These are phyloP conservation scores for Wallacemonas sp. DNA, from an alignment of 208 protist species.

Conservation along the genomic window DNA sequence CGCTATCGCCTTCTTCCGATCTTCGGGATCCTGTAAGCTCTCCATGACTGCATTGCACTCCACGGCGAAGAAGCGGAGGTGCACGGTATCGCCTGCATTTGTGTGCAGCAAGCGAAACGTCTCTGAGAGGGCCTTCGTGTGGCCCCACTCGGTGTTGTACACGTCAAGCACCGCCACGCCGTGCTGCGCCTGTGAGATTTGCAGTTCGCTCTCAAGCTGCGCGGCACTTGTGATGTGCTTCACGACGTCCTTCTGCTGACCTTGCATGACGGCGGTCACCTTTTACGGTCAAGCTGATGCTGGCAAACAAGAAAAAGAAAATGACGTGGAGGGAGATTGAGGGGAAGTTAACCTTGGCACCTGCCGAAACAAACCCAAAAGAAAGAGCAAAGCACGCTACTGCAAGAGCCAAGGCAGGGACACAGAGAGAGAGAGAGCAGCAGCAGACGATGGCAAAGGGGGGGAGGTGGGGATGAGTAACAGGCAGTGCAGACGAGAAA, in stretches of 20 bases:
- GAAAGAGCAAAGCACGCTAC: no score
- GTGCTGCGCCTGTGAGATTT: slow-evolving; percentile 75
- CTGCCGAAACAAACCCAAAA: no score
- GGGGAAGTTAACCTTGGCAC: no score
- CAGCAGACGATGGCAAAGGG: no score
- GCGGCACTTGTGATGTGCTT: slow-evolving; percentile 65
- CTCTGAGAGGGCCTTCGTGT: slow-evolving; percentile 78
- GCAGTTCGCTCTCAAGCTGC: slow-evolving; percentile 78
- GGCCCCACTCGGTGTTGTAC: slow-evolving; percentile 88
- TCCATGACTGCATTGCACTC: slow-evolving; percentile 83
- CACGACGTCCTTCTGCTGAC: slow-evolving; percentile 75
- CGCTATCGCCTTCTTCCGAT: slow-evolving; percentile 10
- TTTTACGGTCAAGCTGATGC: background rate
- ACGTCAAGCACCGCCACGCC: slow-evolving; percentile 85
- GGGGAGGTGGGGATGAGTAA: no score
- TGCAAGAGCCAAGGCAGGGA: no score
- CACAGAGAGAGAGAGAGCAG: no score
- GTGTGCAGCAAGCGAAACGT: slow-evolving; percentile 85
- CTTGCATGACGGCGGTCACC: slow-evolving; percentile 2
- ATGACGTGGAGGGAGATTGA: background rate
- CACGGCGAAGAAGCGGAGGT: slow-evolving; percentile 84
- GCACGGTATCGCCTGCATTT: slow-evolving; percentile 69
- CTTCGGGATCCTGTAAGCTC: slow-evolving; percentile 46
- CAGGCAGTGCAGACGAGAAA: no score
- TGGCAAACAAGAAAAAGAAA: slow-evolving; percentile 1